Evolutionary conservation across 768 basidiomycete species (phyloP), one percentile per base, ranked within the genome.

Genomic region (Cubamyces lactineus): DNA sequence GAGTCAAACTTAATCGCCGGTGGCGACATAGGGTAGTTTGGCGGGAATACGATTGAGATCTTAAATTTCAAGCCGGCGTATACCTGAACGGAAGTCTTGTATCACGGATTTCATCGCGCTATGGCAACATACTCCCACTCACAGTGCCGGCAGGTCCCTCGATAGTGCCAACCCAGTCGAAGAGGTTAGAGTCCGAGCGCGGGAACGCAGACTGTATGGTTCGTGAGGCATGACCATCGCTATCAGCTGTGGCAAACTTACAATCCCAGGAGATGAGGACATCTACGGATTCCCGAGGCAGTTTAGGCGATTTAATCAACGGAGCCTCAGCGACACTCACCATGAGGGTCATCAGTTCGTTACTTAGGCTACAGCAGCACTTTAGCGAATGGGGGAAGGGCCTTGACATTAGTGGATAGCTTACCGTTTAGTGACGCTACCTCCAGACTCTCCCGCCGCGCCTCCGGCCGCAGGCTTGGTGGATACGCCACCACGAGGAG

Each of bases 131-230:
- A 2, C 2, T 6, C 4, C 1, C 17, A 77, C 86, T 54, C 68
- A 91, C 90, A 16, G 92, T 94, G 66, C 83, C 90, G 41, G 83
- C 66, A 0, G 91, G 85, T 0, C 94, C 94, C 69, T 91, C 91
- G 69, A 96, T 90, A 45, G 92, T 92, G 7, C 93, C 94, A 5
- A 85, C 82, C 94, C 94, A 96, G 70, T 94, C 92, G 64, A 93
- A 93, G 15, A 96, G 78, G 74, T 92, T 94, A 12, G 87, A 84
- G 61, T 96, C 93, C 62, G 84, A 86, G 71, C 89, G 93, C 1
- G 94, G 94, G 73, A 94, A 95, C 7, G 94, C 94, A 50, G 93
- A 93, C 92, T 94, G 67, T 23, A 60, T 16, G 26, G 24, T 11
- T 19, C 7, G 30, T 50, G 12, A 61, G 43, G 12, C 6, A 17